These are phyloP conservation scores for Sclerotinia sclerotiorum DNA, from an alignment of 2,329 filamentous ascomycete species.

Conservation along the genomic window DNA sequence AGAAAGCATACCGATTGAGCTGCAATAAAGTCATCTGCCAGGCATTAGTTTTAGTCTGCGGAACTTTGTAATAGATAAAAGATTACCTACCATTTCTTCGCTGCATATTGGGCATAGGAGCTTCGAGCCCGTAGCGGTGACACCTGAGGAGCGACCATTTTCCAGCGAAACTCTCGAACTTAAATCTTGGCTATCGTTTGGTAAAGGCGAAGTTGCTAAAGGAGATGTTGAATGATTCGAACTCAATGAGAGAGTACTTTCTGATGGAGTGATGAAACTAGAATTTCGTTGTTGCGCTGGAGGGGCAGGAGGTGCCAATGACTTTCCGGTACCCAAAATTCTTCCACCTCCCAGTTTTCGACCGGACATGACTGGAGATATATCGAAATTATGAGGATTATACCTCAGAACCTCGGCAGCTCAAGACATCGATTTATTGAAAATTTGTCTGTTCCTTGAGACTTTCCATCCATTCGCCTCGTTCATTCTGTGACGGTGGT, in stretches of 20 bases:
- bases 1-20: conserved; percentile 66
- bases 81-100: conserved; percentile 80
- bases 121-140: conserved; percentile 57
- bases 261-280: conserved; percentile 54
- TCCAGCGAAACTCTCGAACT: conserved; percentile 76
- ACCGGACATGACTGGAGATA: conserved; percentile 62
- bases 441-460: conserved; percentile 3
- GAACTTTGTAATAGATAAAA: neutral
- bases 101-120: conserved; percentile 97
- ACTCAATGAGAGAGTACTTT: conserved; percentile 74
- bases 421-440: conserved; percentile 31
- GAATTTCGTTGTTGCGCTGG: conserved; percentile 41
- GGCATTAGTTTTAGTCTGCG: conserved; percentile 29
- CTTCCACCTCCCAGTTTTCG: conserved; percentile 90
- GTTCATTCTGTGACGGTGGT: conserved; percentile 12
- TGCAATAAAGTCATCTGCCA: conserved; percentile 82
- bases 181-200: conserved; percentile 74
- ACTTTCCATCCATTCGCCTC: conserved; percentile 4
- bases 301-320: conserved; percentile 66
- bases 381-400: conserved; percentile 24
- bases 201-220: conserved; percentile 60
- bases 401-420: conserved; percentile 32
- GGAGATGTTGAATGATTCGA: conserved; percentile 68
- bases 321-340: conserved; percentile 82
- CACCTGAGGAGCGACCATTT: conserved; percentile 52